Base-by-base conservation (phyloP, 2,329 filamentous ascomycete species). In the Xylariaceae sp. region DNA sequence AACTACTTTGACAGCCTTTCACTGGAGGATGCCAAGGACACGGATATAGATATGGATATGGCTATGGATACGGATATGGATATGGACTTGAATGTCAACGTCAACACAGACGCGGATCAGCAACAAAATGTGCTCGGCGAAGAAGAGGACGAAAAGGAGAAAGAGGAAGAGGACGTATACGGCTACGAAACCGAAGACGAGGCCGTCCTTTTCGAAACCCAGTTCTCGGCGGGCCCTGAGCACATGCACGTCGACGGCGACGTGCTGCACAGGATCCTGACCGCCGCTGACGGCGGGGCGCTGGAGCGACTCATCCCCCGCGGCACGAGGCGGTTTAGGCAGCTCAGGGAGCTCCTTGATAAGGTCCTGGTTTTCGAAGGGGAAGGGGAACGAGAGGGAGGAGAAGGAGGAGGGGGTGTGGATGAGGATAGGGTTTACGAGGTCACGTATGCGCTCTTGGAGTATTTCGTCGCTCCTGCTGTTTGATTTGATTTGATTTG, bases 241-340 rank as follows among this genome's bases (percentile, higher is more conserved):
- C 67, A 66, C 42, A 77, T 78, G 71, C 81, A 86, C 40, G 67
- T 88, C 3, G 70, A 87, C 45, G 83, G 83, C 0, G 80, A 86
- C 50, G 64, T 85, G 24, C 59, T 88, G 29, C 63, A 66, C 43
- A 67, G 71, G 5, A 74, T 79, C 42, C 48, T 80, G 9, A n/a
- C n/a, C n/a, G n/a, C n/a, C n/a, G n/a, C n/a, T n/a, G 62, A 72
- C 13, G 62, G 56, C 13, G 64, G 66, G 21, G 59, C 59, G 1
- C 51, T 81, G 14, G 68, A 74, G 50, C 28, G 13, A 8, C 14
- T 46, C 12, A 17, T 42, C 3, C n/a, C n/a, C n/a, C 18, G 49
- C 52, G 19, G 50, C 76, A 11, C 59, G 71, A 50, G 14, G 55
- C 55, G 30, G 59, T 59, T 13, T 46, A 63, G 3, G 27, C 21